These are phyloP conservation scores for Annulohypoxylon maeteangense DNA, from an alignment of 495 filamentous ascomycete genomes.

Conservation along the genomic window DNA sequence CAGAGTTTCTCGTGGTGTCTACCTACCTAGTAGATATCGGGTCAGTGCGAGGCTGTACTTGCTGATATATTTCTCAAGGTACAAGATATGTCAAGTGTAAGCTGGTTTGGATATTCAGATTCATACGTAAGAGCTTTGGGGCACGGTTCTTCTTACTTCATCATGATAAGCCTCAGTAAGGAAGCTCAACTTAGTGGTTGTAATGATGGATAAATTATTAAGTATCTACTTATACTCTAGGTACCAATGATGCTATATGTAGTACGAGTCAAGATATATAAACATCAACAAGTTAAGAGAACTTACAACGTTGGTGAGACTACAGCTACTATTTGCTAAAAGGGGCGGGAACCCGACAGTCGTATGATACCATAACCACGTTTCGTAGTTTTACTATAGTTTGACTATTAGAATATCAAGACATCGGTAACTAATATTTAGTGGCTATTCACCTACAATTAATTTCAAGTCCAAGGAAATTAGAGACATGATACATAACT, in stretches of 20 bases:
- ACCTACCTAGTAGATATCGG: no score
- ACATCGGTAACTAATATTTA: neutral
- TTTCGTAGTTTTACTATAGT: neutral
- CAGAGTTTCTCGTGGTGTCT: neutral
- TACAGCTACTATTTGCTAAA: no score
- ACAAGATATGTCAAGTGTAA: neutral
- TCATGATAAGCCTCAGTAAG: no score
- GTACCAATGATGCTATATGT: no score
- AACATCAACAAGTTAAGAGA: no score
- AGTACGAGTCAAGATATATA: no score
- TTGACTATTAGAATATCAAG: neutral
- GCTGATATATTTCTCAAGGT: neutral
- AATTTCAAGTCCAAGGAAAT: neutral
- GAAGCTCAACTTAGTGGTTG: no score
- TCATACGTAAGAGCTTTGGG: neutral
- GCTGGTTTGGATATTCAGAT: neutral
- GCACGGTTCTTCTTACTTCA: neutral
- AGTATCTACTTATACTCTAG: no score
- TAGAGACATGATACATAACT: neutral
- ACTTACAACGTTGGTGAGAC: no score
- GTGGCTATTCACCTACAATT: neutral
- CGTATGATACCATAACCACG: neutral
- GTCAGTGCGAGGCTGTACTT: neutral
- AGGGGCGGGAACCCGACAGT: no score
- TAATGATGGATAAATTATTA: no score